phyloP scores from a whole-genome alignment of 2,329 filamentous ascomycete genomes.

The Epichloe baconii region DNA sequence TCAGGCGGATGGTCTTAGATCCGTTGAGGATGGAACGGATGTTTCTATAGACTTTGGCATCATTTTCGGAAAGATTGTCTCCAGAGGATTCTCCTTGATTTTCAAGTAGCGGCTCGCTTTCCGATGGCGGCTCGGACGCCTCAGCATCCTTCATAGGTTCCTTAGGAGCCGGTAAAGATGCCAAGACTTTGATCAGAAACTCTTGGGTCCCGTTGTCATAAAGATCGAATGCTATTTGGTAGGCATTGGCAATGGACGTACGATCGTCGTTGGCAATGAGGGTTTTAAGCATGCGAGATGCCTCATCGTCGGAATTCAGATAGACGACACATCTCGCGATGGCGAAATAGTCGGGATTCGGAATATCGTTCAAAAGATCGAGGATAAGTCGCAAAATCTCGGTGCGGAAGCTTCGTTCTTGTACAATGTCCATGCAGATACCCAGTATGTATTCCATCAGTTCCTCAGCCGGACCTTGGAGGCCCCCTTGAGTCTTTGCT shows the following conservation, averaged over 20 bases:
- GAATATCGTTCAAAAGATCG: conserved; percentile 87
- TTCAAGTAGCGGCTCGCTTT: conserved; percentile 35
- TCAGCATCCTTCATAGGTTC: conserved; percentile 30
- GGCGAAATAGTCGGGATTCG: conserved; percentile 89
- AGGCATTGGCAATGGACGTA: conserved; percentile 71
- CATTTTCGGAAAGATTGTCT: conserved; percentile 34
- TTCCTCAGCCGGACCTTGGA: conserved; percentile 61
- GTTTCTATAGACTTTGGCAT: conserved; percentile 45
- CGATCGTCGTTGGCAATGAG: conserved; percentile 70
- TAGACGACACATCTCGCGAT: conserved; percentile 98
- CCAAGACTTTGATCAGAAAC: conserved; percentile 80
- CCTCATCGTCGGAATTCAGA: conserved; percentile 81
- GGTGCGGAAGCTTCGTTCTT: conserved; percentile 73
- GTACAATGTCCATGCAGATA: conserved; percentile 96
- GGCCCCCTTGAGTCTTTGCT: conserved; percentile 35
- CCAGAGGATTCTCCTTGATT: conserved; percentile 44
- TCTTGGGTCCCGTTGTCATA: conserved; percentile 99
- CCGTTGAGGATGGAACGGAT: conserved; percentile 65
- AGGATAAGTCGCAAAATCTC: conserved; percentile 84
- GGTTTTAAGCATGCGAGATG: conserved; percentile 70
- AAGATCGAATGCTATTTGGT: conserved; percentile 95
- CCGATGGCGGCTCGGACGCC: conserved; percentile 28
- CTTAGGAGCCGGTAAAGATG: conserved; percentile 54
- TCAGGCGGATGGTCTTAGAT: conserved; percentile 85
- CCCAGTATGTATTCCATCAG: conserved; percentile 92